A percentile compares a stretch with the other conserved stretches of the same genome.
These are phyloP conservation scores for Aspergillus ochraceoroseus DNA, from an alignment of 2,329 filamentous ascomycete species.

Conservation along the genomic window DNA sequence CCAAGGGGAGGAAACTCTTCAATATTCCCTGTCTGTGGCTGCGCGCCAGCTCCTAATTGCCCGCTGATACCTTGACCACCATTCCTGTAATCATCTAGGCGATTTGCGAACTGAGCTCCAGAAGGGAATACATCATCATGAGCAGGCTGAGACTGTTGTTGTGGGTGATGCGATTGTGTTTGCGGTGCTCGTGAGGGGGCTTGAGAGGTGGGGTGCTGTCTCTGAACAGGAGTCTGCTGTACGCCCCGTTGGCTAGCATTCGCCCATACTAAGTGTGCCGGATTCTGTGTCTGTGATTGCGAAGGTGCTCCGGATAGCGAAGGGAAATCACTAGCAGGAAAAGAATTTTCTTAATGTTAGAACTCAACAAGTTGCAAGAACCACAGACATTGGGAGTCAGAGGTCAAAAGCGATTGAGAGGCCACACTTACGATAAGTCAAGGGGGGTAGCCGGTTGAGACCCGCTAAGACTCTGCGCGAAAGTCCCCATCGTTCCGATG, in stretches of 20 bases:
- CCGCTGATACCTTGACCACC: slow-evolving; percentile 53
- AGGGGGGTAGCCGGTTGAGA: slow-evolving; percentile 52
- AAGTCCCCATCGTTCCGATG: slow-evolving; percentile 50
- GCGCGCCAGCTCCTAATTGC: slow-evolving; percentile 47
- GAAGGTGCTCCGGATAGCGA: slow-evolving; percentile 56
- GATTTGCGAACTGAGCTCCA: slow-evolving; percentile 48
- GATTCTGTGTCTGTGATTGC: slow-evolving; percentile 50
- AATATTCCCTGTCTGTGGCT: slow-evolving; percentile 54
- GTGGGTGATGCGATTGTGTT: slow-evolving; percentile 38
- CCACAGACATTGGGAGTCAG: background rate
- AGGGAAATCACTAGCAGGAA: slow-evolving; percentile 54
- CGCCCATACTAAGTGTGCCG: slow-evolving; percentile 53
- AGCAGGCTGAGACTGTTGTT: slow-evolving; percentile 44
- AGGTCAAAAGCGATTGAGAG: slow-evolving; percentile 4
- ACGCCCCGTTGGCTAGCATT: slow-evolving; percentile 53
- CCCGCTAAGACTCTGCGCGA: slow-evolving; percentile 53
- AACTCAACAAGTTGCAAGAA: slow-evolving; percentile 1
- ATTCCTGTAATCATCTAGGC: slow-evolving; percentile 54
- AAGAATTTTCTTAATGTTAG: slow-evolving; percentile 12
- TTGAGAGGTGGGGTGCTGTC: slow-evolving; percentile 47
- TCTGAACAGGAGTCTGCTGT: slow-evolving; percentile 52
- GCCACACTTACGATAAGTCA: slow-evolving; percentile 52
- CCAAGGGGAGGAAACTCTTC: slow-evolving; percentile 60
- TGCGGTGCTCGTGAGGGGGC: slow-evolving; percentile 40
- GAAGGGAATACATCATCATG: slow-evolving; percentile 48